Evolutionary conservation across 192 early-diverging fungal species (phyloP).

Genomic region (Coemansia sp.): DNA sequence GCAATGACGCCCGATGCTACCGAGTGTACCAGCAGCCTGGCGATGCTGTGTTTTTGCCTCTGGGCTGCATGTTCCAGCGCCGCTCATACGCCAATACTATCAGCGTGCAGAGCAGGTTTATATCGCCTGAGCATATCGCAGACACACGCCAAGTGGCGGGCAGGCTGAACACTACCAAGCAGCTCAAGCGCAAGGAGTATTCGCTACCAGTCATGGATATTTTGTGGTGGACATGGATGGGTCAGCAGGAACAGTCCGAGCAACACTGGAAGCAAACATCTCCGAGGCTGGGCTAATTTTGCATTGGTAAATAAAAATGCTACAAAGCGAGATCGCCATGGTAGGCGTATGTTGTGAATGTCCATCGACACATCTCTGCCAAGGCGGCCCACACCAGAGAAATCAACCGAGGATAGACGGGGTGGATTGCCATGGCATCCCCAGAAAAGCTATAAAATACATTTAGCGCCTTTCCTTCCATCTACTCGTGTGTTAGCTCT

Average conservation of each 20-base stretch:
- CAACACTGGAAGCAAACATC: neutral
- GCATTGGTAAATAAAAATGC: neutral
- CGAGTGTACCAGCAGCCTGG: slow-evolving; percentile 65
- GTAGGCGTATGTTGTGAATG: neutral
- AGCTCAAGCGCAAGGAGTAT: slow-evolving; percentile 22
- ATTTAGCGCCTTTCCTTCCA: neutral
- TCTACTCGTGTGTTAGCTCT: neutral
- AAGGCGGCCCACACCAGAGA: neutral
- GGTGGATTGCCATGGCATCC: neutral
- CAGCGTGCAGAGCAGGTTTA: slow-evolving; percentile 65
- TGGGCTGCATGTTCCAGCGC: slow-evolving; percentile 72
- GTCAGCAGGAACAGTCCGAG: neutral
- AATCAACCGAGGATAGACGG: neutral
- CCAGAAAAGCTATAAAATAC: neutral
- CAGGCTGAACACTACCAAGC: neutral
- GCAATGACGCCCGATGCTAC: slow-evolving; percentile 53
- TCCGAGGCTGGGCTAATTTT: neutral
- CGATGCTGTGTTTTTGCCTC: slow-evolving; percentile 76
- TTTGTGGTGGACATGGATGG: slow-evolving; percentile 51
- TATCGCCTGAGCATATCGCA: slow-evolving; percentile 57
- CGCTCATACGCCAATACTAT: slow-evolving; percentile 61
- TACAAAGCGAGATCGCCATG: neutral
- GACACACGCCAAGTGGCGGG: slow-evolving; percentile 20
- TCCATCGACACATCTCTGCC: neutral
- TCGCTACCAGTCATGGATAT: slow-evolving; percentile 47